phyloP scores from a whole-genome alignment of 768 basidiomycete species.

The Candolleomyces eurysporus region DNA sequence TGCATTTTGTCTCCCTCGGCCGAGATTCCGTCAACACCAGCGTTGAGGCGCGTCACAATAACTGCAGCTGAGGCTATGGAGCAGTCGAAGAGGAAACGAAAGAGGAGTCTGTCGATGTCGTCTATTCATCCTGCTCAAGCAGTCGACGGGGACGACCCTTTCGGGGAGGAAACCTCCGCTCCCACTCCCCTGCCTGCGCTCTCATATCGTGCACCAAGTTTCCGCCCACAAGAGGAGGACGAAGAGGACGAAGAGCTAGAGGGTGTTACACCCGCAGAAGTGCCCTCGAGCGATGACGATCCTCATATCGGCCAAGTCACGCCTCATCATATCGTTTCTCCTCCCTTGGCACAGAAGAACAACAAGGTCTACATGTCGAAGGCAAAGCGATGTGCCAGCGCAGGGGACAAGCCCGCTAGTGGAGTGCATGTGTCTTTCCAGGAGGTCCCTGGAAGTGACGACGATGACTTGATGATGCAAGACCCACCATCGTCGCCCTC shows the following conservation, averaged over 20 bases:
- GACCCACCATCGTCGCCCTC: constrained; percentile 5
- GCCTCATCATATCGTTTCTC: constrained; percentile 67
- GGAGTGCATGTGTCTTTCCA: constrained; percentile 1
- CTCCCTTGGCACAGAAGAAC: constrained; percentile 17
- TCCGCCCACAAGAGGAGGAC: constrained; percentile 5
- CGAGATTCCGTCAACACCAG: not conserved
- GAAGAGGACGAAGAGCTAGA: constrained; percentile 11
- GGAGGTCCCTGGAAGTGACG: constrained; percentile 3
- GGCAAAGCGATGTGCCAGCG: not conserved
- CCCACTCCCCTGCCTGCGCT: constrained; percentile 14
- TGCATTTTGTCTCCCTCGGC: too few species aligned
- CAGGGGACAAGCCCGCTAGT: not conserved
- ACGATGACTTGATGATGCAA: not conserved
- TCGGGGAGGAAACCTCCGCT: constrained; percentile 16
- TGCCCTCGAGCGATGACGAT: constrained; percentile 66
- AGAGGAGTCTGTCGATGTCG: not conserved
- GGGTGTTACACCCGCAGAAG: constrained; percentile 6
- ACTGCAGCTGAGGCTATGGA: not conserved
- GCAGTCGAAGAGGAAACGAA: not conserved
- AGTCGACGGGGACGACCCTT: constrained; percentile 30
- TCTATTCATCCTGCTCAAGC: not conserved
- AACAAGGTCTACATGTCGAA: not conserved
- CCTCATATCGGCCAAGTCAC: constrained; percentile 63
- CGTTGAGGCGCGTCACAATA: not conserved
- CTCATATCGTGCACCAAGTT: constrained; percentile 3